Percentiles rank a stretch among this genome's conserved stretches.
Conservation (phyloP, 192 early-diverging fungal genomes). For the Geranomyces michiganensis region DNA sequence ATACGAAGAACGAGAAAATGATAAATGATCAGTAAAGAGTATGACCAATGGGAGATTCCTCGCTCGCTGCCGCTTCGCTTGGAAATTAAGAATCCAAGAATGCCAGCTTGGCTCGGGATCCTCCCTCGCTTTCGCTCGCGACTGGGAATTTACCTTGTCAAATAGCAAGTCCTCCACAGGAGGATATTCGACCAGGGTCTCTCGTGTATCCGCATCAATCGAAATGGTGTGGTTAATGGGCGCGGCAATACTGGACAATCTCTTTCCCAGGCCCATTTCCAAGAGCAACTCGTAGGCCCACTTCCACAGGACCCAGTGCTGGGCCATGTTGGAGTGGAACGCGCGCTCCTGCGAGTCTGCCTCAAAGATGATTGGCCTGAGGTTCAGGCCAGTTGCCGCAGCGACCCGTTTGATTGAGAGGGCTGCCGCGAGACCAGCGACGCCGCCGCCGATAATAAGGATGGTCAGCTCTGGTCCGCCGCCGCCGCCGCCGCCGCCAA, state of each 20-base stretch:
- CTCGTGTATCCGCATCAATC: conserved; percentile 35
- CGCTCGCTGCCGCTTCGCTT: too few relatives aligned
- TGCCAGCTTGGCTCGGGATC: too few relatives aligned
- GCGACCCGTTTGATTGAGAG: conserved; percentile 41
- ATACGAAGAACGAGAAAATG: too few relatives aligned
- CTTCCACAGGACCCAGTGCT: conserved; percentile 49
- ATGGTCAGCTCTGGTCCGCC: conserved; percentile 15
- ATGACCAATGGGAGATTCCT: too few relatives aligned
- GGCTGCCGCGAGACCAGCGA: conserved; percentile 47
- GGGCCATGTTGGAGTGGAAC: conserved; percentile 20
- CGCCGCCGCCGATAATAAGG: conserved; percentile 51
- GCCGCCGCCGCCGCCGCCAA: neutral
- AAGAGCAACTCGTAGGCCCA: conserved; percentile 50
- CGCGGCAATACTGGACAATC: conserved; percentile 39
- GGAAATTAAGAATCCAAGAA: too few relatives aligned
- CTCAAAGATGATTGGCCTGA: conserved; percentile 44
- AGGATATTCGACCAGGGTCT: conserved; percentile 41
- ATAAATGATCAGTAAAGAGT: too few relatives aligned
- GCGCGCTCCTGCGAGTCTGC: neutral
- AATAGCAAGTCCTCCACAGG: conserved; percentile 8
- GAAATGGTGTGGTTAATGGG: conserved; percentile 40
- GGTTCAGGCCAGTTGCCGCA: conserved; percentile 25
- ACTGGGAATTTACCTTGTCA: neutral
- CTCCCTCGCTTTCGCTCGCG: neutral
- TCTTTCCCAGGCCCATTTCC: conserved; percentile 48